A percentile compares a stretch with the other conserved stretches of the same genome.
These are phyloP conservation scores for Eucalyptus viminalis DNA, from an alignment of 345 rosid species.

Conservation along the genomic window DNA sequence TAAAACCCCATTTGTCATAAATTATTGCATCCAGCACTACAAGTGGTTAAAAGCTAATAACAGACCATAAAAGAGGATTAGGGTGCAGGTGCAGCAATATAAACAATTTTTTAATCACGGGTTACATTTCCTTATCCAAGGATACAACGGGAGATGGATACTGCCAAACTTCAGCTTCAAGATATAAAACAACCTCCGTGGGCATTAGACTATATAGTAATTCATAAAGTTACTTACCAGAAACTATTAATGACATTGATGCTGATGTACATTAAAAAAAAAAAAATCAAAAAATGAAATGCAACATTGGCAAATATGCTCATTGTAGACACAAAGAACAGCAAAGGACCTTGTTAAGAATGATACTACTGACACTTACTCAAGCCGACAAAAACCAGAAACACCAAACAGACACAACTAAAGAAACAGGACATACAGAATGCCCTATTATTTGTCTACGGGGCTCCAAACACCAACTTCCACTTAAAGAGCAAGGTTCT, in stretches of 20 bases:
- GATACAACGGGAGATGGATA: background rate
- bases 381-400: background rate
- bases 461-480: background rate
- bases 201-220: background rate
- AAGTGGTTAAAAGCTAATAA: background rate
- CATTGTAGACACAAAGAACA: background rate
- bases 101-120: background rate
- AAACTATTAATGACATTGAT: background rate
- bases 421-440: background rate
- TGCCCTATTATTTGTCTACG: background rate
- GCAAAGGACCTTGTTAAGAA: background rate
- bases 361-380: background rate
- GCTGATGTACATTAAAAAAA: background rate
- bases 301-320: background rate
- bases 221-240: background rate
- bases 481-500: background rate
- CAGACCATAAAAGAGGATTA: background rate
- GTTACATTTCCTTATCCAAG: background rate
- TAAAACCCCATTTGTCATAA: background rate
- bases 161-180: background rate
- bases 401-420: background rate
- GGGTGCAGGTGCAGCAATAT: background rate
- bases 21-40: background rate
- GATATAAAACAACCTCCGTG: background rate
- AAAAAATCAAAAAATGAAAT: background rate